Evolutionary conservation across 1,284 basidiomycete genomes (phyloP), one percentile per base, ranked within the genome.

Genomic region (Leccinum fallax): DNA sequence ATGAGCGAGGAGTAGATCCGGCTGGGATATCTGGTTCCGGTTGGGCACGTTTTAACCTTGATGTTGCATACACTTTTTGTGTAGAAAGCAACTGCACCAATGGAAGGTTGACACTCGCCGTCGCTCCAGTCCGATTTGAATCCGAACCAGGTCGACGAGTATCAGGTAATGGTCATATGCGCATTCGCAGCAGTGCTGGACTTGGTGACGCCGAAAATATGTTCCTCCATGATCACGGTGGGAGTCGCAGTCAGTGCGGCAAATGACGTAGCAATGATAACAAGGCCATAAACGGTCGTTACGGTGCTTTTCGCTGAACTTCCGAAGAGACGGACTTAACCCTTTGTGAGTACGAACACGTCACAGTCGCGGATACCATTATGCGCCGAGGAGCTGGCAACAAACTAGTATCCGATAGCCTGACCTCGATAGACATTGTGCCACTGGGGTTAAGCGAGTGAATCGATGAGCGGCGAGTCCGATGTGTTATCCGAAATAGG

Each of bases 251-350:
- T 13, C 70, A 21, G 76, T 80, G 67, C 79, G 13, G 71, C 78
- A 61, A 78, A 76, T 49, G 74, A 74, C 21, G 78, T 81, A 32
- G 69, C 65, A 8, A 69, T 88, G 63, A 83, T 73, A n/a, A 10
- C 85, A 87, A 87, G 26, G 81, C 87, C 13, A 34, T 34, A 34
- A 38, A 61, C 73, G 15, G 79, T 79, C 7, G 79, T 80, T n/a
- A 84, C 70, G 54, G 68, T 62, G 19, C 46, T 67, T 55, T 65
- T 62, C 4, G 51, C 61, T 15, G 79, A 66, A 1, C 78, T 81
- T 24, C 74, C 76, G 16, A 60, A 38, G 9, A 38, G 24, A 6
- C 34, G 13, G 13, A 32, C 40, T 49, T 19, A 4, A 8, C 24
- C 7, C 9, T 8, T 8, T 40, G 13, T 3, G 52, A 49, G 26